Percentiles rank a stretch among this genome's conserved stretches.
These are phyloP conservation scores for Kuraishia molischiana DNA, from an alignment of 805 yeast species.

Conservation along the genomic window DNA sequence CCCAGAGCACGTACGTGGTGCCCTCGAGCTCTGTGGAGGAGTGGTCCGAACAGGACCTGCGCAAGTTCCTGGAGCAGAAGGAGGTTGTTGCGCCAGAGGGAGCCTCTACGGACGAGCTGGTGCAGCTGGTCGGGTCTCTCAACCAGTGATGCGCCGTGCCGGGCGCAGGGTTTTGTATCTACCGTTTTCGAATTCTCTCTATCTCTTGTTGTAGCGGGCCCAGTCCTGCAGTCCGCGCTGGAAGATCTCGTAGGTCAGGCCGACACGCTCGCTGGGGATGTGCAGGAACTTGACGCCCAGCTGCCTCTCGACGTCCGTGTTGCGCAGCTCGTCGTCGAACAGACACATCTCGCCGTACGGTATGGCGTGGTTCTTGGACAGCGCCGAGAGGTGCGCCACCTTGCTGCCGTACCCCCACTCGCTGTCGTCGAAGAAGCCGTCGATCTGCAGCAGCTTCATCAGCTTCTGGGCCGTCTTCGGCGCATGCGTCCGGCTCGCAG, in stretches of 20 bases:
- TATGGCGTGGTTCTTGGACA: slow-evolving; percentile 37
- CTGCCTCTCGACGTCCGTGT: slow-evolving; percentile 55
- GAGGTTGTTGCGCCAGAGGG: slow-evolving; percentile 34
- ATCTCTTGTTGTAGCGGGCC: too few relatives aligned
- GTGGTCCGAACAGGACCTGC: slow-evolving; percentile 27
- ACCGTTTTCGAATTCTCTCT: background rate
- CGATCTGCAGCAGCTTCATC: slow-evolving; percentile 41
- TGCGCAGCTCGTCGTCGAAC: slow-evolving; percentile 75
- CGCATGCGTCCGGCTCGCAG: slow-evolving; percentile 74
- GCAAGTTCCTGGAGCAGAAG: slow-evolving; percentile 30
- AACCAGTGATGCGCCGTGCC: slow-evolving; percentile 21
- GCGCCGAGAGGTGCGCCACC: slow-evolving; percentile 41
- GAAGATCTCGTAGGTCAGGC: slow-evolving; percentile 48
- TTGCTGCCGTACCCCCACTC: slow-evolving; percentile 68
- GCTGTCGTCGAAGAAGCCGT: slow-evolving; percentile 44
- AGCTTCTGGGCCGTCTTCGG: slow-evolving; percentile 69
- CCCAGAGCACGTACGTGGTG: slow-evolving; percentile 19
- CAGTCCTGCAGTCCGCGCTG: slow-evolving; percentile 31
- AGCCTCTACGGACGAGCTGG: slow-evolving; percentile 35
- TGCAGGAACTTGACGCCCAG: slow-evolving; percentile 65
- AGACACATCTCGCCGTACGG: slow-evolving; percentile 39
- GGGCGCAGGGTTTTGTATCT: too few relatives aligned
- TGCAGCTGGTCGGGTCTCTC: slow-evolving; percentile 35
- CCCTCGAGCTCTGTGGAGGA: slow-evolving; percentile 10
- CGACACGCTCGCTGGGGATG: slow-evolving; percentile 44